These are phyloP conservation scores for Boletus bicolor DNA, from an alignment of 768 basidiomycete genomes.

Conservation along the genomic window DNA sequence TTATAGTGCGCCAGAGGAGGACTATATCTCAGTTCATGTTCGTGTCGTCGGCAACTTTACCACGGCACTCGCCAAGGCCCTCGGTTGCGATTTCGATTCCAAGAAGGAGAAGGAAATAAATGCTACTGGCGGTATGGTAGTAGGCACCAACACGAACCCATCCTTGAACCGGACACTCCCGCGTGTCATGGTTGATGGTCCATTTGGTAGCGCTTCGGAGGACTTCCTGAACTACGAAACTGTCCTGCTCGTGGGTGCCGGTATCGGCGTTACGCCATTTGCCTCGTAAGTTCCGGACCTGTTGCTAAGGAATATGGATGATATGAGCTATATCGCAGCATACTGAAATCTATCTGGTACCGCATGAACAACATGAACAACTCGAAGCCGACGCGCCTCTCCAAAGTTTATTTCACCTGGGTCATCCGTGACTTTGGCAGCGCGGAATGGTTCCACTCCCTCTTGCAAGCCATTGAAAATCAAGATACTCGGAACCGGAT, in stretches of 20 bases:
- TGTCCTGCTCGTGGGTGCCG: constrained; percentile 85
- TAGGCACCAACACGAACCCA: constrained; percentile 54
- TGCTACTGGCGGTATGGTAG: constrained; percentile 52
- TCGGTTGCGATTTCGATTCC: constrained; percentile 79
- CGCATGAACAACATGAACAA: constrained; percentile 85
- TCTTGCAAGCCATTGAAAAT: constrained; percentile 89
- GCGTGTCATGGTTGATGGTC: constrained; percentile 94
- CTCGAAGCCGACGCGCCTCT: constrained; percentile 74
- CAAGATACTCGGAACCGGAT: constrained; percentile 83
- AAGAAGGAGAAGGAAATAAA: constrained; percentile 46
- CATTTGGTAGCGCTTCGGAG: constrained; percentile 90
- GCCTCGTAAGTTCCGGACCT: constrained; percentile 64
- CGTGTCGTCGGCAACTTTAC: constrained; percentile 94
- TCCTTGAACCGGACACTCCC: constrained; percentile 75
- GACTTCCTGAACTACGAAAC: constrained; percentile 91
- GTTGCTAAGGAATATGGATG: background rate
- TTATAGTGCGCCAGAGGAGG: constrained; percentile 85
- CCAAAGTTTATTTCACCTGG: constrained; percentile 94
- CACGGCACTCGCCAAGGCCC: constrained; percentile 67
- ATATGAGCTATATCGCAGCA: constrained; percentile 40
- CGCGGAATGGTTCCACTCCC: constrained; percentile 92
- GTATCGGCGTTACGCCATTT: constrained; percentile 96
- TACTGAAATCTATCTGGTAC: constrained; percentile 92
- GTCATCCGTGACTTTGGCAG: constrained; percentile 90
- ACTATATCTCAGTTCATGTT: constrained; percentile 92